A percentile compares a stretch with the other conserved stretches of the same genome.
Conservation (phyloP, 306 rosid species). For the Acacia confusa region DNA sequence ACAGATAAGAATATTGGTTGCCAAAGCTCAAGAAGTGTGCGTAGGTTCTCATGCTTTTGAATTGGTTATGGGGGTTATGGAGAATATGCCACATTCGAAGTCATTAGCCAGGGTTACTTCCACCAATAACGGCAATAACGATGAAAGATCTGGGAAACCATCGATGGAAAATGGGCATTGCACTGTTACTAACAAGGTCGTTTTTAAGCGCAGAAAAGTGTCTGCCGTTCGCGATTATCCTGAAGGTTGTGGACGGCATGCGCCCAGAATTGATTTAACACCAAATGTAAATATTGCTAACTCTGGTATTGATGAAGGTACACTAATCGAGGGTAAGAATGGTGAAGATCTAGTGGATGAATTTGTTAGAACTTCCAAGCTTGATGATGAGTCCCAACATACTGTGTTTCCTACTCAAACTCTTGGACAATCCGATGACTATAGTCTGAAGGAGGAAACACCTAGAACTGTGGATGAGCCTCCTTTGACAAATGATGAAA, state of each 20-base stretch:
- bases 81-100: slow-evolving; percentile 36
- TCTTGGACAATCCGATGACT: slow-evolving; percentile 13
- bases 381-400: slow-evolving; percentile 16
- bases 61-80: slow-evolving; percentile 40
- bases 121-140: slow-evolving; percentile 40
- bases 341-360: slow-evolving; percentile 23
- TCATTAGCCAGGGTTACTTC: slow-evolving; percentile 34
- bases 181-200: slow-evolving; percentile 18
- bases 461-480: slow-evolving; percentile 31
- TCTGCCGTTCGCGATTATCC: slow-evolving; percentile 84
- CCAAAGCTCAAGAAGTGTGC: slow-evolving; percentile 1
- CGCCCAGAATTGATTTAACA: slow-evolving; percentile 17
- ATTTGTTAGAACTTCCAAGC: not conserved
- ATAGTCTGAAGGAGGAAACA: slow-evolving; percentile 26
- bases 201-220: slow-evolving; percentile 51
- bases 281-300: slow-evolving; percentile 2
- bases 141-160: slow-evolving; percentile 37
- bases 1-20: slow-evolving; percentile 11
- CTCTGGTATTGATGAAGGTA: slow-evolving; percentile 15
- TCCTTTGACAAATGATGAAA: slow-evolving; percentile 25
- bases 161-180: slow-evolving; percentile 46
- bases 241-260: slow-evolving; percentile 64
- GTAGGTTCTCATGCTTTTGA: slow-evolving; percentile 15
- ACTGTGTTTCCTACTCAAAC: slow-evolving; percentile 17
- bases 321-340: slow-evolving; percentile 27